Percentiles rank a stretch among this genome's conserved stretches.
phyloP scores from a whole-genome alignment of 352 stramenopile species.

The Plasmopara viticola region DNA sequence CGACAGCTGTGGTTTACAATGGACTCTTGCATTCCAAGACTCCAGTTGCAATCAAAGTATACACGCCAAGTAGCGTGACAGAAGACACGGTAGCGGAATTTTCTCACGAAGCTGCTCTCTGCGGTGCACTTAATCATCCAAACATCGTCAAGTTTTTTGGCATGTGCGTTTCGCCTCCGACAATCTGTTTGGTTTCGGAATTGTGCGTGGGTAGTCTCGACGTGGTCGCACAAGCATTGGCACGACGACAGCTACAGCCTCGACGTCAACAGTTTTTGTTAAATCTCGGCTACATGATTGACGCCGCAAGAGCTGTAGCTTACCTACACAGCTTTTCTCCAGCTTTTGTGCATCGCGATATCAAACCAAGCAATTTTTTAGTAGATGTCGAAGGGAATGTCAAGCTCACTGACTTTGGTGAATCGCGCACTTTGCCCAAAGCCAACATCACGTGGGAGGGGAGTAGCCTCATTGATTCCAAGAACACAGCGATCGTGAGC shows the following conservation, averaged over 20 bases:
- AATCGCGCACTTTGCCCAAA: slow-evolving; percentile 38
- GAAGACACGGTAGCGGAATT: slow-evolving; percentile 47
- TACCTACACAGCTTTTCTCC: slow-evolving; percentile 58
- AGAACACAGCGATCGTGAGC: slow-evolving; percentile 5
- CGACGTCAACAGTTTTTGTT: slow-evolving; percentile 47
- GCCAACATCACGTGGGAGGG: slow-evolving; percentile 35
- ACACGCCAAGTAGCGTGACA: slow-evolving; percentile 46
- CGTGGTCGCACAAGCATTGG: slow-evolving; percentile 25
- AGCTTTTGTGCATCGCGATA: slow-evolving; percentile 48
- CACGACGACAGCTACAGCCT: slow-evolving; percentile 14
- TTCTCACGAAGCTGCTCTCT: slow-evolving; percentile 47
- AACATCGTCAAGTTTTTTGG: slow-evolving; percentile 59
- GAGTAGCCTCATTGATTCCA: slow-evolving; percentile 23
- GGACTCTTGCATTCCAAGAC: slow-evolving; percentile 34
- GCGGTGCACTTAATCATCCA: slow-evolving; percentile 38
- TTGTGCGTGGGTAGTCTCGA: slow-evolving; percentile 46
- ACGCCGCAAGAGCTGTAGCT: slow-evolving; percentile 44
- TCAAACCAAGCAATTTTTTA: slow-evolving; percentile 54
- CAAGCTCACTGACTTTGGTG: slow-evolving; percentile 50
- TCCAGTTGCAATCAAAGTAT: slow-evolving; percentile 55
- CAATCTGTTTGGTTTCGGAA: slow-evolving; percentile 55
- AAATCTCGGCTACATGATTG: slow-evolving; percentile 53
- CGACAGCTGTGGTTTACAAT: slow-evolving; percentile 44
- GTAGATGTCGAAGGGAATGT: slow-evolving; percentile 34
- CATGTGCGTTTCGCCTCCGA: slow-evolving; percentile 53